These are phyloP conservation scores for Incumbomyces lentus DNA, from an alignment of 2,329 filamentous ascomycete genomes.

Conservation along the genomic window DNA sequence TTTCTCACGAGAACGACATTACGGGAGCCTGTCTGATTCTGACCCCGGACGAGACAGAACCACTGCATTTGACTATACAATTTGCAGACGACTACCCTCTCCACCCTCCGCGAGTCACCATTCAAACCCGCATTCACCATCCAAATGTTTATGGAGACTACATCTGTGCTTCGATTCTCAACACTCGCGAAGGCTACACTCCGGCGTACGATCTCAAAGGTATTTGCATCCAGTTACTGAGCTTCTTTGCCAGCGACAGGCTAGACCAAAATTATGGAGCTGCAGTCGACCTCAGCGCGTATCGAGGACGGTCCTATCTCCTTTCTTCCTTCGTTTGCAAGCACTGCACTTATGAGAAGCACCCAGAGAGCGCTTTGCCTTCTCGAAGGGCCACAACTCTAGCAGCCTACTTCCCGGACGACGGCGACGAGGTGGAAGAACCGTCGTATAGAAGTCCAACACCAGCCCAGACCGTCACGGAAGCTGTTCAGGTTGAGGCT, in stretches of 20 bases:
- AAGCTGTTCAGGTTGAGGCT: background rate
- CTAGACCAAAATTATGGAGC: conserved; percentile 32
- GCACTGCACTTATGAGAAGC: background rate
- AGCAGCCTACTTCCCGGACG: too few relatives aligned
- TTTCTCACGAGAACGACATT: conserved; percentile 29
- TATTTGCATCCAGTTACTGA: conserved; percentile 42
- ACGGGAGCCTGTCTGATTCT: conserved; percentile 35
- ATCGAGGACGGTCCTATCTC: background rate
- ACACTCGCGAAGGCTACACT: conserved; percentile 34
- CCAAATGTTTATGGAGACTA: conserved; percentile 37
- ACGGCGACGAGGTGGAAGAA: too few relatives aligned
- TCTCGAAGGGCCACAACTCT: background rate
- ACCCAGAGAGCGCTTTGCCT: background rate
- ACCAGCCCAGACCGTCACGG: background rate
- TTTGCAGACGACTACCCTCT: conserved; percentile 32
- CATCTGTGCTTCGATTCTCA: conserved; percentile 41
- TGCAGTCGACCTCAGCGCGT: background rate
- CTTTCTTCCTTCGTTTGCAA: background rate
- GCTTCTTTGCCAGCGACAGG: conserved; percentile 40
- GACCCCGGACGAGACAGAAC: conserved; percentile 28
- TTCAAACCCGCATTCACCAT: conserved; percentile 34
- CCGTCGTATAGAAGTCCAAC: background rate
- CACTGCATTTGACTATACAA: conserved; percentile 35
- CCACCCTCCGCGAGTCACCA: conserved; percentile 29
- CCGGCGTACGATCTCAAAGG: conserved; percentile 42